Percentiles rank a stretch among this genome's conserved stretches.
phyloP scores from a whole-genome alignment of 208 protist species.

The Acanthamoeba rhysodes region DNA sequence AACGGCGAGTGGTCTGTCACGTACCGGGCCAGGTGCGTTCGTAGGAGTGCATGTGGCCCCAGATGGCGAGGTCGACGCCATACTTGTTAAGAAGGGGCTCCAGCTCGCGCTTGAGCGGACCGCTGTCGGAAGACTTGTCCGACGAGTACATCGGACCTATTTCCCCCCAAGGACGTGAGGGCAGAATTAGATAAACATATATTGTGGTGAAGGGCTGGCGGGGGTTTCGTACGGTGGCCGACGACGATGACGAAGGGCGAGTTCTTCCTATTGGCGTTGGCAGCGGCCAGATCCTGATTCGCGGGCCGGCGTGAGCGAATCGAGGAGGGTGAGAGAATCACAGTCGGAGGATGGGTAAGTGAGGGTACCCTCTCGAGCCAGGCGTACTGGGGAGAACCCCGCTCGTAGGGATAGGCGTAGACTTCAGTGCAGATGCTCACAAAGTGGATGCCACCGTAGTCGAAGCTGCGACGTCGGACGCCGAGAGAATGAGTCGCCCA shows the following conservation, averaged over 20 bases:
- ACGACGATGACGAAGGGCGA: conserved; percentile 74
- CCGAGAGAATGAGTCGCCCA: no score
- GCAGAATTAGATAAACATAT: neutral
- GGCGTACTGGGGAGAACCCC: conserved; percentile 7
- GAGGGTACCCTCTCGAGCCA: conserved; percentile 49
- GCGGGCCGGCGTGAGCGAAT: neutral
- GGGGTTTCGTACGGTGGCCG: conserved; percentile 33
- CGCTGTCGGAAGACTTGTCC: neutral
- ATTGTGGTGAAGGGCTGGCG: neutral
- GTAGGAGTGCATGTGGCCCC: conserved; percentile 71
- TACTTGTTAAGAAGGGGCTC: conserved; percentile 60
- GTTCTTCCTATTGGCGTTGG: conserved; percentile 53
- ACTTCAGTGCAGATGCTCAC: conserved; percentile 65
- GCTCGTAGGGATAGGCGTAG: neutral
- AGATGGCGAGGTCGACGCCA: conserved; percentile 59
- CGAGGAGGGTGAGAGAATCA: neutral
- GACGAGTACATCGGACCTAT: conserved; percentile 66
- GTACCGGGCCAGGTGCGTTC: conserved; percentile 68
- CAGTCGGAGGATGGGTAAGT: neutral
- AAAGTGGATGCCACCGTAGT: conserved; percentile 75
- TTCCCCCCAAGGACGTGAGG: no score
- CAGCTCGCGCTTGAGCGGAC: conserved; percentile 33
- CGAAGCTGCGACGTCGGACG: conserved; percentile 39
- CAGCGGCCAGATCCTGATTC: conserved; percentile 44
- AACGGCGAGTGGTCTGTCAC: neutral